Percentiles rank a stretch among this genome's conserved stretches.
These are phyloP conservation scores for Psilocybe cubensis DNA, from an alignment of 768 basidiomycete genomes.

Conservation along the genomic window DNA sequence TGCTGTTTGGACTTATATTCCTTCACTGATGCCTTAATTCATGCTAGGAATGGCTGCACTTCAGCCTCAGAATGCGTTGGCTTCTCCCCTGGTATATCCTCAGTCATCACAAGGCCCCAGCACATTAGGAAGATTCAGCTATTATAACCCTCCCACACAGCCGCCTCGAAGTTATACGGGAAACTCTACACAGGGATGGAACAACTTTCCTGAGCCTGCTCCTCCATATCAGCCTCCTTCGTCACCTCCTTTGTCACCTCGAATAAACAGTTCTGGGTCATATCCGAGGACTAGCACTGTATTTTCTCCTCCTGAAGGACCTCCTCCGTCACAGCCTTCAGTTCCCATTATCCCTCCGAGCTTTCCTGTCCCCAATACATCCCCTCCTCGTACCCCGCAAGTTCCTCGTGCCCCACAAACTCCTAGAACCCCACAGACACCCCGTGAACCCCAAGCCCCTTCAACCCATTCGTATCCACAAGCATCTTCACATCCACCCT, in stretches of 20 bases:
- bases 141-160: background rate
- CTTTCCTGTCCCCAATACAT: background rate
- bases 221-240: slow-evolving; percentile 1
- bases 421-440: no score
- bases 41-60: background rate
- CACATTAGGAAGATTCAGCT: background rate
- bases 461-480: no score
- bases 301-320: background rate
- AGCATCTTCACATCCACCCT: no score
- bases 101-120: background rate
- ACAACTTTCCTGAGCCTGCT: background rate
- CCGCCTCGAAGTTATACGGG: background rate
- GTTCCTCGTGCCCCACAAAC: background rate
- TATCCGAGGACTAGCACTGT: background rate
- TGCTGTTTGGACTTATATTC: background rate
- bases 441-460: no score
- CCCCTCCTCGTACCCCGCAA: background rate
- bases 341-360: background rate
- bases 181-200: background rate
- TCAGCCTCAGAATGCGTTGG: background rate
- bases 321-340: background rate
- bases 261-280: background rate
- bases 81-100: background rate
- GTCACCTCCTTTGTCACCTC: slow-evolving; percentile 1
- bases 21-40: background rate